These are phyloP conservation scores for Botrytis aclada DNA, from an alignment of 2,329 filamentous ascomycete species.

Conservation along the genomic window DNA sequence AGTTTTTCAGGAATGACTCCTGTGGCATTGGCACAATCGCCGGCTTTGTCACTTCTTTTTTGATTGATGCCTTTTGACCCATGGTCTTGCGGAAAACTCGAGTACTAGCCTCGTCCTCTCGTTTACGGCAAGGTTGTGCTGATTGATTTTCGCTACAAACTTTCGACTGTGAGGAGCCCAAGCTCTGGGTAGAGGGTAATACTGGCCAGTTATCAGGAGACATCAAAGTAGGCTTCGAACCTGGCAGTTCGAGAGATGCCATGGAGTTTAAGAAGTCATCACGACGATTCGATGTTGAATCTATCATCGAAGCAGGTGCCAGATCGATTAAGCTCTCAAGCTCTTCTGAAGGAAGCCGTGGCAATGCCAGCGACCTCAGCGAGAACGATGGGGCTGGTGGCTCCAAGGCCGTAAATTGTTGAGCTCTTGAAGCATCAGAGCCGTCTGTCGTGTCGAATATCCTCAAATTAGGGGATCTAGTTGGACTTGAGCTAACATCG, in stretches of 20 bases:
- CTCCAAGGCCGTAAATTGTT: background rate
- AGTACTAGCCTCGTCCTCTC: constrained; percentile 22
- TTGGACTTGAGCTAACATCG: constrained; percentile 4
- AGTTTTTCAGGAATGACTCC: constrained; percentile 25
- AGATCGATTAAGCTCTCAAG: background rate
- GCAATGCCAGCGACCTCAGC: background rate
- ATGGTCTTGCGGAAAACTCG: constrained; percentile 32
- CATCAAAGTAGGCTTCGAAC: background rate
- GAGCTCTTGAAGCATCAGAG: background rate
- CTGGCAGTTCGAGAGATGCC: background rate
- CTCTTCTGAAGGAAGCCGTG: constrained; percentile 7
- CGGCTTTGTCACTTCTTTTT: background rate
- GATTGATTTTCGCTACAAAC: background rate
- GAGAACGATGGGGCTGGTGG: background rate
- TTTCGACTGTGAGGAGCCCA: background rate
- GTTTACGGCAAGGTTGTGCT: constrained; percentile 15
- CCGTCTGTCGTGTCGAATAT: background rate
- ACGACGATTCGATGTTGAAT: background rate
- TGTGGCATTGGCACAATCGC: constrained; percentile 5
- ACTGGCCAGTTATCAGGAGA: background rate
- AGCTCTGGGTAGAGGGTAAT: background rate
- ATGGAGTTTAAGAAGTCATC: background rate
- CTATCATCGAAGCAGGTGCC: background rate
- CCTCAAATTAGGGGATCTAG: background rate
- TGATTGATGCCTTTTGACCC: constrained; percentile 27